Evolutionary conservation across 176 grass and related monocot species (phyloP), one percentile per base, ranked within the genome.

Genomic region (Tillandsia leiboldiana): DNA sequence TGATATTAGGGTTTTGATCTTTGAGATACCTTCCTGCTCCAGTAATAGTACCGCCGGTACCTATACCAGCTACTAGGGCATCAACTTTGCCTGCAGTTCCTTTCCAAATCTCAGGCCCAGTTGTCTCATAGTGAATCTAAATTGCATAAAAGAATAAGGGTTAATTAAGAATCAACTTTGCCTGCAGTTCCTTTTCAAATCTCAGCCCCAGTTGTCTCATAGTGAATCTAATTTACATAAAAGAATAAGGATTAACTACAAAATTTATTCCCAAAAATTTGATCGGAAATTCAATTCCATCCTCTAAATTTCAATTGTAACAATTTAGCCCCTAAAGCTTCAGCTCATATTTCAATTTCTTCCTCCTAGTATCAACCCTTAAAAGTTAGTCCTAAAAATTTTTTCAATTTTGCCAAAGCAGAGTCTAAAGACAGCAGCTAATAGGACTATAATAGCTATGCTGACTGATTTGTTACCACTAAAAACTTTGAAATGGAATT

Each of bases 61-160:
- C 93, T 15, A 96, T 96, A 72, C 93, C 93, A 79, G 93, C 87
- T 18, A 92, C 74, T 50, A 96, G 63, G 51, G 66, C 80, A 79
- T 96, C 86, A 53, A 96, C 27, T 56, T 85, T 85, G 27, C 86
- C 89, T 51, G 53, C 86, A 26, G 93, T 92, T 64, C 73, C 73
- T 64, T 85, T 87, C 93, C 93, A 96, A 42, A 96, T 87, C 81
- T 96, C 93, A 48, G 93, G 93, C 26, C 89, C 93, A 4, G 93
- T 96, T 71, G 93, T 96, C 71, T 96, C 89, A 51, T 92, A 96
- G 66, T 96, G 89, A 78, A 96, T 85, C 89, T 96, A 42, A 42
- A 42, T 42, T 42, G 76, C 15, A 81, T 26, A 9, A 63, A 64
- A 78, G 50, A 42, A 42, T 6, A 42, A 42, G 5, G 33, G 33